Evolutionary conservation across 768 basidiomycete genomes (phyloP).

Genomic region (Strobilomyces dryophilus): DNA sequence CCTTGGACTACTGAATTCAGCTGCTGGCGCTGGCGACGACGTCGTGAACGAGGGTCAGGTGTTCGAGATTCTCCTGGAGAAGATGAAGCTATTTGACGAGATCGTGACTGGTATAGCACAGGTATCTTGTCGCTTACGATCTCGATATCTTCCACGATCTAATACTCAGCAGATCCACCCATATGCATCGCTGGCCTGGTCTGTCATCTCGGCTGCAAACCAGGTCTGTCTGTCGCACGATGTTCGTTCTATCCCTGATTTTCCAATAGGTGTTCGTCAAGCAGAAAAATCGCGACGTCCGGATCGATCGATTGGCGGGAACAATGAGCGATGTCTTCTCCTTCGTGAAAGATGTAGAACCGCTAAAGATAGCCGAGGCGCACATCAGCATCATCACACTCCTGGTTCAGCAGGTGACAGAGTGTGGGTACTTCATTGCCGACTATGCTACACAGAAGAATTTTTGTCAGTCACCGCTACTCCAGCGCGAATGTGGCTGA

Average conservation of each 20-base stretch:
- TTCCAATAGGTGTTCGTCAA: not conserved
- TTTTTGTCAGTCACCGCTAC: not conserved
- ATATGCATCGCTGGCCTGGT: not conserved
- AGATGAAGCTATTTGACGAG: not conserved
- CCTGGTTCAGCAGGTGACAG: conserved; percentile 1
- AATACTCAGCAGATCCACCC: not conserved
- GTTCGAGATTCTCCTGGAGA: not conserved
- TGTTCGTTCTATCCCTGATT: not conserved
- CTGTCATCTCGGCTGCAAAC: not conserved
- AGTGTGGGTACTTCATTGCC: conserved; percentile 1
- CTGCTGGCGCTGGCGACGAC: not conserved
- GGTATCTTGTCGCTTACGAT: not conserved
- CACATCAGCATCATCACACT: not conserved
- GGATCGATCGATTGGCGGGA: not conserved
- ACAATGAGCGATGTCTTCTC: not conserved
- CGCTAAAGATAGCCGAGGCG: not conserved
- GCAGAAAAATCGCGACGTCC: not conserved
- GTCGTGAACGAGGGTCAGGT: not conserved
- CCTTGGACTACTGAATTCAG: not conserved
- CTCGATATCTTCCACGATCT: not conserved
- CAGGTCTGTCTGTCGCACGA: not conserved
- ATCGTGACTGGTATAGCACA: not conserved
- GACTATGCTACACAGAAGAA: not conserved
- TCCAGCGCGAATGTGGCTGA: not conserved
- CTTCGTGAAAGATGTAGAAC: not conserved